phyloP scores from a whole-genome alignment of 257 asterid species.

The Fraxinus americana region DNA sequence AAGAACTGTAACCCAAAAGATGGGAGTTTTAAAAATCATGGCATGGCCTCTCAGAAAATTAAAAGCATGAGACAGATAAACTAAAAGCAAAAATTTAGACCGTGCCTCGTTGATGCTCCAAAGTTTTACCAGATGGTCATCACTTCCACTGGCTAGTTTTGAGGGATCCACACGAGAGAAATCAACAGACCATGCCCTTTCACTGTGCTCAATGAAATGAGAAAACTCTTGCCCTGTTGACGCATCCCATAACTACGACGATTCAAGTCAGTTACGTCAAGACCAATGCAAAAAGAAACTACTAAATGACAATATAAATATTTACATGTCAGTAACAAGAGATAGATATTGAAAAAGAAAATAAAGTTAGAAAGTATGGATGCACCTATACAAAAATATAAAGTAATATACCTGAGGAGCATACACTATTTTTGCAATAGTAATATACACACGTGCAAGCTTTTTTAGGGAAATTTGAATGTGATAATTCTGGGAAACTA shows the following conservation, averaged over 20 bases:
- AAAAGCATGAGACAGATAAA: conserved; percentile 18
- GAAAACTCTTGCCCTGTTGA: conserved; percentile 69
- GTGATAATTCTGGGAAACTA: neutral
- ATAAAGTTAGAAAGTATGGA: too few species aligned
- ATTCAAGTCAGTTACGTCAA: conserved; percentile 31
- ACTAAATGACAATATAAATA: conserved; percentile 20
- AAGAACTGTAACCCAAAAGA: conserved; percentile 10
- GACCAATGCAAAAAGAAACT: conserved; percentile 23
- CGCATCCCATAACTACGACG: conserved; percentile 91
- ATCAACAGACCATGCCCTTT: conserved; percentile 97
- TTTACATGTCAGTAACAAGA: conserved; percentile 2
- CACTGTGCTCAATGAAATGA: conserved; percentile 65
- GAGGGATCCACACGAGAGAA: conserved; percentile 82
- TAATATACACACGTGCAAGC: neutral
- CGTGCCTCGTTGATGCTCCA: conserved; percentile 90
- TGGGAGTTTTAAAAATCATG: neutral
- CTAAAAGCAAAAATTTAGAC: conserved; percentile 24
- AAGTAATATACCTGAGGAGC: neutral
- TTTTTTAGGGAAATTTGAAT: neutral
- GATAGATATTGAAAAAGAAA: neutral
- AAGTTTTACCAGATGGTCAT: conserved; percentile 81
- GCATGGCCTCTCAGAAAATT: conserved; percentile 13
- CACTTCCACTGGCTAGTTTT: conserved; percentile 88
- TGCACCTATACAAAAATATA: neutral
- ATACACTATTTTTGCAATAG: neutral